Base-by-base conservation (phyloP, 2,329 filamentous ascomycete species). In the Rhytidhysteron rufulum region DNA sequence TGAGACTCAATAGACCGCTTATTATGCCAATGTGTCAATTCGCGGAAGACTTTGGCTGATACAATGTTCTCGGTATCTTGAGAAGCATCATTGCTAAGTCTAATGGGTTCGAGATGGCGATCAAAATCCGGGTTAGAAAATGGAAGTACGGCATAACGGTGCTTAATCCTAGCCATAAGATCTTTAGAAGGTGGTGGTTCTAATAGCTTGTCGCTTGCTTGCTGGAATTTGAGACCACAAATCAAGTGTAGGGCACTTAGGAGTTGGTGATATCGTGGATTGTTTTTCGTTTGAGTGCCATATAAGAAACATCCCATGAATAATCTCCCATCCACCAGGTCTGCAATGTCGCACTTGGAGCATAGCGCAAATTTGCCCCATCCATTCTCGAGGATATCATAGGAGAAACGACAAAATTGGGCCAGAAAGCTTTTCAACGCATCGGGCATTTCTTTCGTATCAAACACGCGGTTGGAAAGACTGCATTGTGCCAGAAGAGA, bases 1-100 rank as follows among this genome's bases (percentile, higher is more conserved):
- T 70, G 71, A 4, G 57, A 53, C 19, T 76, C 71, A 3, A 80
- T 48, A 0, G 72, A 67, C 19, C 68, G 72, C 49, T 77, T 79
- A 40, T 79, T 81, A 48, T 85, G 80, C 82, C 80, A 85, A 53
- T 85, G 79, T 0, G 68, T 65, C 4, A 73, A 58, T 44, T 75
- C 72, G 21, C 62, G 62, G 50, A 74, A 75, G 25, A 74, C 69
- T 13, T 59, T 63, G 18, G 22, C 34, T 13, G 34, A 57, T 2
- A 51, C 42, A 27, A 48, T 46, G 21, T 53, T 59, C 5, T 64
- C 54, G 3, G 54, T 43, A 11, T 57, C 61, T 2, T 53, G 57
- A n/a, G 47, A 44, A 15, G 58, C 56, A 34, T 68, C 63, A 10
- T 64, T 48, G 3, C 52, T 47, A 10, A 76, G 53, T 6, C 65